These are phyloP conservation scores for Verticillium nubilum DNA, from an alignment of 2,329 filamentous ascomycete species.

Conservation along the genomic window DNA sequence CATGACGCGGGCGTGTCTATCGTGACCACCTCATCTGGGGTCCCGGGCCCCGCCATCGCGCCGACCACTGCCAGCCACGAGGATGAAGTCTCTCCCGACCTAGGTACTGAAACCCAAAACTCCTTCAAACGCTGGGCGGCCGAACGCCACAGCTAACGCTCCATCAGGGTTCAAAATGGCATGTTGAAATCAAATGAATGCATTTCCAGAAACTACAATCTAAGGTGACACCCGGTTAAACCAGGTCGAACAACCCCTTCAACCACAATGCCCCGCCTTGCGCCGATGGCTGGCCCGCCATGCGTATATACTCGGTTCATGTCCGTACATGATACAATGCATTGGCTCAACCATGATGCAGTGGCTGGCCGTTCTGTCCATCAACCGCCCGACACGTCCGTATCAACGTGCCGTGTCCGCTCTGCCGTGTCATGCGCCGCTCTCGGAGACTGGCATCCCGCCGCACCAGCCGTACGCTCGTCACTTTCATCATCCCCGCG, in stretches of 20 bases:
- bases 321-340: background rate
- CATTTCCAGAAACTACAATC: background rate
- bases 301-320: background rate
- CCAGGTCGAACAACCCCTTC: background rate
- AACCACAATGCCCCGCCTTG: background rate
- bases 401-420: background rate
- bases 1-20: too few relatives aligned
- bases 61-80: too few relatives aligned
- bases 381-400: background rate
- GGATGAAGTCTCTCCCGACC: too few relatives aligned
- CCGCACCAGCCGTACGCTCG: constrained; percentile 11
- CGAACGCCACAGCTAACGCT: background rate
- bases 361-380: background rate
- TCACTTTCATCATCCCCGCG: constrained; percentile 1
- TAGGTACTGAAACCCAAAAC: too few relatives aligned
- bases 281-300: background rate
- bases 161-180: background rate
- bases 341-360: background rate
- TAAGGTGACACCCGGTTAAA: background rate
- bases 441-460: constrained; percentile 10
- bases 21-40: too few relatives aligned
- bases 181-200: background rate
- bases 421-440: constrained; percentile 2
- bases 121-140: too few relatives aligned
- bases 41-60: too few relatives aligned